phyloP scores from a whole-genome alignment of 306 rosid genomes.

The Malus asiatica region DNA sequence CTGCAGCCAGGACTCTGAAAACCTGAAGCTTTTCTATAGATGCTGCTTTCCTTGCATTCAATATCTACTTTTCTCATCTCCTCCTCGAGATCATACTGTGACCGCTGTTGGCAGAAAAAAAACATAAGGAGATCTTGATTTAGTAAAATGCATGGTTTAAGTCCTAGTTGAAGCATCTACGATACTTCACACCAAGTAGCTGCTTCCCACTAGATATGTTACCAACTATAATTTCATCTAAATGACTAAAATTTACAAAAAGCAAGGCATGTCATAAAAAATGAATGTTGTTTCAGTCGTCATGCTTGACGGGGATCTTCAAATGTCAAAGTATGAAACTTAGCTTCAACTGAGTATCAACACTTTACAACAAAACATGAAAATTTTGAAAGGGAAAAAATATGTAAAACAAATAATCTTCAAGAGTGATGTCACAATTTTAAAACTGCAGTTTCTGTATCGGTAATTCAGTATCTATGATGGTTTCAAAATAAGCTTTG shows the following conservation, averaged over 20 bases:
- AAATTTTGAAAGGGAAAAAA: not conserved
- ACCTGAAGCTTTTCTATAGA: slow-evolving; percentile 46
- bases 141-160: not conserved
- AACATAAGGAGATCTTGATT: not conserved
- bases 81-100: slow-evolving; percentile 80
- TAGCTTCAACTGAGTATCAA: not conserved
- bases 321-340: not conserved
- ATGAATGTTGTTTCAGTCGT: not conserved
- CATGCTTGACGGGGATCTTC: not conserved
- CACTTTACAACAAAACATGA: not conserved
- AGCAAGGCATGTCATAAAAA: not conserved
- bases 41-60: slow-evolving; percentile 40
- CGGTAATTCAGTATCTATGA: not conserved
- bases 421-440: not conserved
- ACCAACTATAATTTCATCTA: not conserved
- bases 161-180: not conserved
- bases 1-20: slow-evolving; percentile 28
- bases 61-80: slow-evolving; percentile 54
- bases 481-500: not conserved
- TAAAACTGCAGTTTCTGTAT: not conserved
- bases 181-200: not conserved
- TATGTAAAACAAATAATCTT: not conserved
- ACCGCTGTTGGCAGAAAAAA: slow-evolving; percentile 45
- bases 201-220: not conserved
- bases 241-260: not conserved